These are phyloP conservation scores for Lepiota brunneoincarnata DNA, from an alignment of 768 basidiomycete species.

Conservation along the genomic window DNA sequence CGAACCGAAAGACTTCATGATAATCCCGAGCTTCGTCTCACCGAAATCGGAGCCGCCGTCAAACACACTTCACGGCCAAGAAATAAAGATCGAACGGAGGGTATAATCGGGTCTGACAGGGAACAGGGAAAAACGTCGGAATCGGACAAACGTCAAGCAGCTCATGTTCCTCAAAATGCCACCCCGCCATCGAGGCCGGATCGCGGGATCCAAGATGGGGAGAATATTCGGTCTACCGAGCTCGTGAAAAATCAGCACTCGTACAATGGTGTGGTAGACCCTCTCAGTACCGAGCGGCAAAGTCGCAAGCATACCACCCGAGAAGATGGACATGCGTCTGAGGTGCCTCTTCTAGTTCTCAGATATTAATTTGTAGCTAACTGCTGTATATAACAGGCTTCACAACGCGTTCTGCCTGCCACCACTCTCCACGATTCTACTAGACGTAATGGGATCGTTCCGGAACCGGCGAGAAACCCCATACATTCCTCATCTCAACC, in stretches of 20 bases:
- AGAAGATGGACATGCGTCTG: conserved; percentile 2
- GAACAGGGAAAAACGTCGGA: not conserved
- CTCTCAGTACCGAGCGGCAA: not conserved
- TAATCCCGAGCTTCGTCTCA: not conserved
- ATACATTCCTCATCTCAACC: not conserved
- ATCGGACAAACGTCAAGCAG: not conserved
- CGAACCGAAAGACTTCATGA: conserved; percentile 1
- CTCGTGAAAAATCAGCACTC: not conserved
- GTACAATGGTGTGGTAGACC: not conserved
- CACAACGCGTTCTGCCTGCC: not conserved
- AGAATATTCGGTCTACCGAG: not conserved
- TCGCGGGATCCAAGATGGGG: not conserved
- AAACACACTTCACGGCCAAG: not conserved
- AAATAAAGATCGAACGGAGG: not conserved
- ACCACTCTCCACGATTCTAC: not conserved
- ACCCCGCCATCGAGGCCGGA: not conserved
- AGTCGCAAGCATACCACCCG: not conserved
- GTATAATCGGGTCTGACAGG: conserved; percentile 10
- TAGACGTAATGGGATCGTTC: not conserved
- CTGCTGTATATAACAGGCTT: not conserved
- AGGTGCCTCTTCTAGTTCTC: not conserved
- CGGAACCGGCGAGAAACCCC: not conserved
- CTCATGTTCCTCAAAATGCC: not conserved
- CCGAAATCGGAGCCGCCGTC: not conserved
- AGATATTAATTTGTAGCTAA: not conserved